phyloP scores from a whole-genome alignment of 2,329 filamentous ascomycete species.

The Cladosporium cucumerinum region DNA sequence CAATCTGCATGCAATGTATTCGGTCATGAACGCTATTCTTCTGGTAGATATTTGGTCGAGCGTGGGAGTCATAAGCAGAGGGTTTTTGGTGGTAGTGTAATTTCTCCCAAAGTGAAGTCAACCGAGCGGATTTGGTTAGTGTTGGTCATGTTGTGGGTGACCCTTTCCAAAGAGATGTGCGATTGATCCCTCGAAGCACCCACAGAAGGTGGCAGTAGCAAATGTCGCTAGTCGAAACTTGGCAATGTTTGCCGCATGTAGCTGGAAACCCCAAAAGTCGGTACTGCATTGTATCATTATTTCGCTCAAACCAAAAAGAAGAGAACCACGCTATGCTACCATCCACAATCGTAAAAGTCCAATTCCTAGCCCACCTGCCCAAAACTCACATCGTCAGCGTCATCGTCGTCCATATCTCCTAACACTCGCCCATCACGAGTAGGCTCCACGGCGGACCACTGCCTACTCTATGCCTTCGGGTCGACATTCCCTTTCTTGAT shows the following conservation, averaged over 20 bases:
- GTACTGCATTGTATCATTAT: background rate
- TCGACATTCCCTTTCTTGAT: constrained; percentile 4
- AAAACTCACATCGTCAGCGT: background rate
- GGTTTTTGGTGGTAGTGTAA: background rate
- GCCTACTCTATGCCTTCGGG: constrained; percentile 4
- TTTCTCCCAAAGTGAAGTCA: background rate
- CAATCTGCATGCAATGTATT: background rate
- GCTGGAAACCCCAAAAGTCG: background rate
- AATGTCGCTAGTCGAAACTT: background rate
- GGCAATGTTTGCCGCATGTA: background rate
- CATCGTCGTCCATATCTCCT: background rate
- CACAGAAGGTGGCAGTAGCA: background rate
- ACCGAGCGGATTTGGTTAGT: background rate
- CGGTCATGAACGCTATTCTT: background rate
- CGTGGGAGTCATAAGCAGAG: background rate
- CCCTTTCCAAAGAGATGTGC: background rate
- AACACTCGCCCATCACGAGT: too few relatives aligned
- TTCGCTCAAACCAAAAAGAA: background rate
- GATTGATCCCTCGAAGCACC: background rate
- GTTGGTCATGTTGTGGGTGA: background rate
- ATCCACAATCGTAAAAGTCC: background rate
- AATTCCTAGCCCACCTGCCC: background rate
- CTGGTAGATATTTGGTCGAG: background rate
- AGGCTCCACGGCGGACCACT: too few relatives aligned
- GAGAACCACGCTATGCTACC: background rate